Evolutionary conservation across 1,284 basidiomycete species (phyloP), one percentile per base, ranked within the genome.

Genomic region (Thelephora terrestris): DNA sequence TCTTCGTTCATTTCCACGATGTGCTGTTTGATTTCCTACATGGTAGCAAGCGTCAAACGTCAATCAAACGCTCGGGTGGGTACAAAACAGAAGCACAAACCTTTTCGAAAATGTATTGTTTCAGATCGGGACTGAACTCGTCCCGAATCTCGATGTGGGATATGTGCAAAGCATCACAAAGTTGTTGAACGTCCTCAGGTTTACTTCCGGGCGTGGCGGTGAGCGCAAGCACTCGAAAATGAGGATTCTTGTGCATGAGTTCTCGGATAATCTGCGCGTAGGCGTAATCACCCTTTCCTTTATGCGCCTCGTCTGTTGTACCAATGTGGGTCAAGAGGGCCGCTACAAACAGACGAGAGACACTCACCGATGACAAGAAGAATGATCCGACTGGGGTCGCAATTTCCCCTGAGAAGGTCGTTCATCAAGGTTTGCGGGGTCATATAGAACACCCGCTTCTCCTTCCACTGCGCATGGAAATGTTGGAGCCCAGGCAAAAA

Each of bases 141-240:
- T 95, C 85, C 47, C 96, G 78, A 52, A 98, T 91, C 62, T 99
- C 95, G 54, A 99, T 95, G 48, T 84, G 81, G 57, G 91, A 92
- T 55, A 99, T 96, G 62, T 99, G 96, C n/a, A 99, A 70, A 10
- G 85, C 83, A 60, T 99, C 91, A 14, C 99, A 81, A n/a, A 99
- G 84, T 17, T 71, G 71, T 64, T 99, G 96, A 0, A 99, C 88
- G 25, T 83, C 83, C 42, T 93, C 89, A 0, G 87, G 79, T 42
- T 79, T 88, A 56, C 83, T 74, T 23, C 95, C 95, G 2, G 96
- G 96, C 2, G 96, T 99, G 0, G 96, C 96, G 1, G 92, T 97
- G 17, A 99, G 75, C 1, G 94, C 96, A 6, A 99, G 73, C 2
- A 99, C 74, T 14, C 96, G 84, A 60, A 97, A 96, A 66, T 93